Conservation (phyloP, 495 filamentous ascomycete species). For the Aspergillus haitiensis region DNA sequence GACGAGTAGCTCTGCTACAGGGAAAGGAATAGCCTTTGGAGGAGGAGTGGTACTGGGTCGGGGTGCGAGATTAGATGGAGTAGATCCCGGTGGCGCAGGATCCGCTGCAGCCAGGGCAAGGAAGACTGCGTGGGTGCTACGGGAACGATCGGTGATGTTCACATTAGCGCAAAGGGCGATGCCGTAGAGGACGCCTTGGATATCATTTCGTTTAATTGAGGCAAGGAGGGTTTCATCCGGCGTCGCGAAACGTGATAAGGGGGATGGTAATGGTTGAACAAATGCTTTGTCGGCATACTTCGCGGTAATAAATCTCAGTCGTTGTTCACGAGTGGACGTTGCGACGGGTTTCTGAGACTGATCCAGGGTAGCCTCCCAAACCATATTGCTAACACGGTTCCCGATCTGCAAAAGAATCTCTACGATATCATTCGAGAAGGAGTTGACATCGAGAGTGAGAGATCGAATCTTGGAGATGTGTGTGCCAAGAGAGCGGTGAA, state of each 20-base stretch:
- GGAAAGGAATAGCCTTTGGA: slow-evolving; percentile 60
- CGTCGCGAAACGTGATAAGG: slow-evolving; percentile 72
- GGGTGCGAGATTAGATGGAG: slow-evolving; percentile 36
- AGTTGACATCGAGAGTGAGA: slow-evolving; percentile 89
- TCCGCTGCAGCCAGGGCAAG: slow-evolving; percentile 94
- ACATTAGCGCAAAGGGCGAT: slow-evolving; percentile 85
- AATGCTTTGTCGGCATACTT: slow-evolving; percentile 88
- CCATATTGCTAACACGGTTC: slow-evolving; percentile 92
- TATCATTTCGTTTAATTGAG: slow-evolving; percentile 90
- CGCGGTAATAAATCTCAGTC: slow-evolving; percentile 86
- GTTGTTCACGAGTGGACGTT: slow-evolving; percentile 80
- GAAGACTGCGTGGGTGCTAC: slow-evolving; percentile 84
- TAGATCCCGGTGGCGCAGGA: slow-evolving; percentile 67
- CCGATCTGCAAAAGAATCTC: slow-evolving; percentile 92
- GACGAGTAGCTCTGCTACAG: slow-evolving; percentile 86
- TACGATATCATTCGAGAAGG: slow-evolving; percentile 93
- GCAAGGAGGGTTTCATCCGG: slow-evolving; percentile 91
- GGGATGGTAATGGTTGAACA: slow-evolving; percentile 74
- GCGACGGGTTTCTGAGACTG: slow-evolving; percentile 66
- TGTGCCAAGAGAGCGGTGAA: slow-evolving; percentile 93
- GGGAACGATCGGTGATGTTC: slow-evolving; percentile 81
- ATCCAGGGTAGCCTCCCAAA: slow-evolving; percentile 90
- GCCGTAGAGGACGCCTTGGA: slow-evolving; percentile 87
- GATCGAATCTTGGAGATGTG: slow-evolving; percentile 98
- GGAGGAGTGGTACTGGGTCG: slow-evolving; percentile 31